These are phyloP conservation scores for Debaryomyces tyrocola DNA, from an alignment of 805 yeast species.

Conservation along the genomic window DNA sequence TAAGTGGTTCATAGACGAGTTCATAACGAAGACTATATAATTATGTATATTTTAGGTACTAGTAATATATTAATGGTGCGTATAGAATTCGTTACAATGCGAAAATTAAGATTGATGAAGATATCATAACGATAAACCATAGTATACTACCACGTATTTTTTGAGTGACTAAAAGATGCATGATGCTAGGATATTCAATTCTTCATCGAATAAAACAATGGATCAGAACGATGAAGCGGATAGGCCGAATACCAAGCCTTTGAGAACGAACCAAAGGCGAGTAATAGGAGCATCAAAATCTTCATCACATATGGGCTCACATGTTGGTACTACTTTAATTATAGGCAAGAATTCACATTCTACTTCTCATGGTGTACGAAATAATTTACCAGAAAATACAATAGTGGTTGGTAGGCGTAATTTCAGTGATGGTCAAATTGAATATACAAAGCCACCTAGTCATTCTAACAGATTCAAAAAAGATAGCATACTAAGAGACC, in stretches of 20 bases:
- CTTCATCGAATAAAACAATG: conserved; percentile 6
- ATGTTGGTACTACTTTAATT: conserved; percentile 23
- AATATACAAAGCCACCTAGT: neutral
- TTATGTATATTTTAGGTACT: neutral
- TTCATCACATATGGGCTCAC: conserved; percentile 13
- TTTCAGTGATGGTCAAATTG: neutral
- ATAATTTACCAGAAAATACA: neutral
- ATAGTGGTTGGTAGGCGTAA: neutral
- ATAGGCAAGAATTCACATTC: conserved; percentile 12
- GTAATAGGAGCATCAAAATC: neutral
- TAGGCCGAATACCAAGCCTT: neutral
- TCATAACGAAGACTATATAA: conserved; percentile 32
- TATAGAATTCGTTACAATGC: too few relatives aligned
- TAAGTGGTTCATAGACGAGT: conserved; percentile 65
- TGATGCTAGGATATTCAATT: conserved; percentile 26
- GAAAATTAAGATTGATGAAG: too few relatives aligned
- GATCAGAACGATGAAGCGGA: neutral
- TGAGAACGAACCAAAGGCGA: neutral
- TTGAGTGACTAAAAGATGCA: conserved; percentile 22
- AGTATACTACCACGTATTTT: neutral
- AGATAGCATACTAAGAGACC: conserved; percentile 2
- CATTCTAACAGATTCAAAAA: neutral
- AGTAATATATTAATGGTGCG: neutral
- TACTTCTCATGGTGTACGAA: neutral
- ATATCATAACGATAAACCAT: too few relatives aligned